Evolutionary conservation across 2,329 filamentous ascomycete genomes (phyloP), one percentile per base, ranked within the genome.

Genomic region (Rosellinia necatrix): DNA sequence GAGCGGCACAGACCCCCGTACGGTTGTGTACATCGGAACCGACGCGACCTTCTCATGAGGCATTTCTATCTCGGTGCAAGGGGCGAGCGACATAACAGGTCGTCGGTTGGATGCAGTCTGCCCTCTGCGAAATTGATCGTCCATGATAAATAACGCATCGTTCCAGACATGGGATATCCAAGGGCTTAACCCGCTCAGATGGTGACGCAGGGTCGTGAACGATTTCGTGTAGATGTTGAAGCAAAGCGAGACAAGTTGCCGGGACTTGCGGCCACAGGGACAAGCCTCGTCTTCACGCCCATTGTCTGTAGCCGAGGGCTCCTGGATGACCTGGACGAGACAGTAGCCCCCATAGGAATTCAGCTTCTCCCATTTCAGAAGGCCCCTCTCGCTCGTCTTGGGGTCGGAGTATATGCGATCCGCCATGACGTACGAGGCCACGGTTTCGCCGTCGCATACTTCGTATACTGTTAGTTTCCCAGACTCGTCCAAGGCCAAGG

Each of bases 161-260:
- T 71, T 70, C 67, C 69, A 69, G 12, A 71, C 51, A 48, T 68
- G 67, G 22, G 57, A 67, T 32, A 59, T 55, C 53, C 59, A 58
- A 22, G 54, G 56, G 37, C 59, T 48, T 5, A 55, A 40, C n/a
- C 53, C 53, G 35, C 53, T 53, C n/a, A 63, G 56, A 44, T 69
- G 67, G 41, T 69, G 66, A 30, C 64, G 62, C 6, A 66, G 63
- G 10, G 64, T 48, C 2, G 64, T 60, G 55, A 71, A 71, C 2
- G 56, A 19, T 22, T 67, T 69, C 6, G 68, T 68, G 52, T 71
- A 69, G 24, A 71, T 67, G 30, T 71, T 71, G 51, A 71, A 71
- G 44, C 68, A 70, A 4, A 70, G 54, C 8, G 60, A 68, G 19
- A 63, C 59, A 46, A 64, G 60, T 44, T 55, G 58, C 29, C 42